Conservation (phyloP, 1,284 basidiomycete genomes). For the Coriolopsis trogii region DNA sequence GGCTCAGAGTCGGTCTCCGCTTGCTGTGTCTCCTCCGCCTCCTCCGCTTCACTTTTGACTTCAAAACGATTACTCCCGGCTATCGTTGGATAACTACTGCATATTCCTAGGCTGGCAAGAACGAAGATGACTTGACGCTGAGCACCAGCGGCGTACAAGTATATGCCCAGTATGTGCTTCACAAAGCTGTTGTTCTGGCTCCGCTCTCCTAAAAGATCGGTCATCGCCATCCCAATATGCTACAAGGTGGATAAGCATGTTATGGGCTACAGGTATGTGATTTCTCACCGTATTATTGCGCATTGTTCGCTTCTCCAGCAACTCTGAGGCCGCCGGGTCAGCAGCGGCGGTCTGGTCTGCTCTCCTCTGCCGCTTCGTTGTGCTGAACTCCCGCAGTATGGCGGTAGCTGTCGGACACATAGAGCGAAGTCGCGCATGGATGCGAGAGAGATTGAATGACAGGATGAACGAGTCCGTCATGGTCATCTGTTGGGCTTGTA, state of each 20-base stretch:
- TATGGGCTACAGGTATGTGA: background rate
- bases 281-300: background rate
- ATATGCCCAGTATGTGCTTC: constrained; percentile 33
- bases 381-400: constrained; percentile 3
- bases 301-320: background rate
- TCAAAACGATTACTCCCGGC: constrained; percentile 6
- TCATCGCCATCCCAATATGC: constrained; percentile 5
- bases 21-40: no score
- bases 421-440: background rate
- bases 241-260: background rate
- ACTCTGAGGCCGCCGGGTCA: no score
- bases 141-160: constrained; percentile 36
- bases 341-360: background rate
- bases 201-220: constrained; percentile 29
- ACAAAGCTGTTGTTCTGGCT: constrained; percentile 36
- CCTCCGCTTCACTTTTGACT: background rate
- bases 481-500: background rate
- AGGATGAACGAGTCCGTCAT: background rate
- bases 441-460: background rate
- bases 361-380: constrained; percentile 1
- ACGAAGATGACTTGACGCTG: constrained; percentile 34
- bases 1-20: background rate
- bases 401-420: constrained; percentile 1
- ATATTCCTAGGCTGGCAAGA: constrained; percentile 29
- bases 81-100: constrained; percentile 33